phyloP scores from a whole-genome alignment of 306 rosid genomes.

The Senna siamea region DNA sequence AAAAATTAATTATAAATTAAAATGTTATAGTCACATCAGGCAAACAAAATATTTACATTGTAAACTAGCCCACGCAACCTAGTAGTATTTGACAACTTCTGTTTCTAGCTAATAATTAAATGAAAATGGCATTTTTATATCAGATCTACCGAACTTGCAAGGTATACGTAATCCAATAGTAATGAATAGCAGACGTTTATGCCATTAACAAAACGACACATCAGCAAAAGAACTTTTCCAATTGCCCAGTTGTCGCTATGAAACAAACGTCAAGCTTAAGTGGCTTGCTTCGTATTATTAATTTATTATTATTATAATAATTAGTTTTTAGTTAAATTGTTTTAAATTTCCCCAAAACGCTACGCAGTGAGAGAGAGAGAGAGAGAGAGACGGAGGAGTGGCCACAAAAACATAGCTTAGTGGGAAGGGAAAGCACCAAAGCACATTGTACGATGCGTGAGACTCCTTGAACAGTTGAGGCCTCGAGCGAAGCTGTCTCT shows the following conservation, averaged over 20 bases:
- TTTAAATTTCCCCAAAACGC: background rate
- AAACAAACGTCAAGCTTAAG: background rate
- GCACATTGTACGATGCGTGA: constrained; percentile 33
- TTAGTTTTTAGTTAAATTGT: background rate
- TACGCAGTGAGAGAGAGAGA: background rate
- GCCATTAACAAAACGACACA: constrained; percentile 4
- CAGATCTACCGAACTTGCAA: background rate
- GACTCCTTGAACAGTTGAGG: constrained; percentile 8
- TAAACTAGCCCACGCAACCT: too few species aligned
- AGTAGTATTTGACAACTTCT: too few species aligned
- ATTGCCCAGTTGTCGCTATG: background rate
- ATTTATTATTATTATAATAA: background rate
- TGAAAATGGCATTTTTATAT: background rate
- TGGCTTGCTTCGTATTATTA: background rate
- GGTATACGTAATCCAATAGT: background rate
- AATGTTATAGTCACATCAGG: too few species aligned
- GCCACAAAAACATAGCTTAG: constrained; percentile 26
- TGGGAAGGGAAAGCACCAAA: constrained; percentile 3
- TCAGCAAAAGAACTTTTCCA: constrained; percentile 27
- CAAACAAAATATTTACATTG: too few species aligned
- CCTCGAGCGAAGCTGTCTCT: constrained; percentile 34
- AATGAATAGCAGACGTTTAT: background rate
- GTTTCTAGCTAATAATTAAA: background rate
- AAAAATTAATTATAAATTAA: too few species aligned
- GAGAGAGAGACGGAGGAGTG: background rate